Evolutionary conservation across 305 asterid genomes (phyloP), one percentile per base, ranked within the genome.

Genomic region (Nicotiana rustica): DNA sequence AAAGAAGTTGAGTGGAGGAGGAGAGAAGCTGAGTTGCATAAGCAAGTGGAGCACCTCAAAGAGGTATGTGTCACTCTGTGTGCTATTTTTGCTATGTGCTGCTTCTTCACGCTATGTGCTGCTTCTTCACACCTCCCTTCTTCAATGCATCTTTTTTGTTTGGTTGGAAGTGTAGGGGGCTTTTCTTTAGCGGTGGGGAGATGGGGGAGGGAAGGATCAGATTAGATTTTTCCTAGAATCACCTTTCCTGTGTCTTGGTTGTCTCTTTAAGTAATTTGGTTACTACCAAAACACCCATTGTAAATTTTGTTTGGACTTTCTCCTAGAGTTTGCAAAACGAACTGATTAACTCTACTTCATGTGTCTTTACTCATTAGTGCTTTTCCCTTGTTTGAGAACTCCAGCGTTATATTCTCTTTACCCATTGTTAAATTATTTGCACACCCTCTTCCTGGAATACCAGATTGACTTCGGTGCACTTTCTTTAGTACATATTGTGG

Each of bases 1-100:
- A 92, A 90, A 88, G 96, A 92, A 89, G 80, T 65, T 18, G 89
- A 88, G 67, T 96, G 94, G 95, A 89, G 85, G 90, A 91, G 88
- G 86, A 90, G 82, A 88, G 96, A 91, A 87, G 86, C 90, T 83
- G 92, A 87, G 82, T 82, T 96, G 86, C 67, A 47, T 81, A 77
- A 69, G 87, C 88, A 91, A 90, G 86, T 92, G 84, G 71, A 61
- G 61, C 82, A 83, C 77, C 93, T 92, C 38, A 85, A 80, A 84
- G 89, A 90, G 97, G 99, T 89, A 82, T 68, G 78, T 83, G 71
- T 75, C 60, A 60, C 81, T 65, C 65, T 64, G 6, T 61, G 66
- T 67, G 25, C 47, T 76, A 73, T 44, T 71, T 71, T 6, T 70
- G 17, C 1, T 10, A 14, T n/a, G 57, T 70, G 57, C 35, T 38